Evolutionary conservation across 495 filamentous ascomycete species (phyloP), one percentile per base, ranked within the genome.

Genomic region (Aspergillus conjunctus): DNA sequence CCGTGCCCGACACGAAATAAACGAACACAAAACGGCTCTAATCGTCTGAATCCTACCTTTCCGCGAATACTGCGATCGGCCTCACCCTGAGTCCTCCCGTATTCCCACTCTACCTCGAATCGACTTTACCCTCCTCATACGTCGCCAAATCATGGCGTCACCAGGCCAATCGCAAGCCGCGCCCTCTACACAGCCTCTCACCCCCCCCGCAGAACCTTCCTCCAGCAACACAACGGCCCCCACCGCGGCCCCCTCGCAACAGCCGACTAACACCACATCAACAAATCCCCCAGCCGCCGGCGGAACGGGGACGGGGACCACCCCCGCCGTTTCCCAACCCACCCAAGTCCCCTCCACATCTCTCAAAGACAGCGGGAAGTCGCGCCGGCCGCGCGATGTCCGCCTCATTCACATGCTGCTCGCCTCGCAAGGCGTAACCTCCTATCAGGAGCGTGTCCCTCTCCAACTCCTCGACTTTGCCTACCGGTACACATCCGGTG

Each of bases 401-500:
- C 88, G 93, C 51, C 85, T 94, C 32, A 85, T 98, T 65, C 93
- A 98, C 73, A 87, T 97, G 60, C 84, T 98, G 48, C 89, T 98
- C 39, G 86, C 90, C 52, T 87, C 87, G 1, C 87, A 94, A 51
- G 93, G 93, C 66, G 92, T 97, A 4, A 89, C 87, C 12, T 81
- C 89, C 30, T 98, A 95, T 81, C 91, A 97, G 77, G 91, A 92
- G 68, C 91, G 94, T 60, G 92, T 98, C 1, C 93, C 94, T 0
- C 84, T 97, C 3, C 90, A 96, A 64, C 88, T 98, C 43, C 86
- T 98, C 70, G 94, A 98, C 74, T 97, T 98, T 72, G 93, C 94
- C 18, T 98, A 98, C 83, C 90, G 93, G 46, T 88, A 87, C 74
- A 85, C 84, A 7, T 78, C 79, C 39, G 75, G 75, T 43, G 74